Evolutionary conservation across 257 asterid genomes (phyloP).

Genomic region (Nicotiana paniculata): DNA sequence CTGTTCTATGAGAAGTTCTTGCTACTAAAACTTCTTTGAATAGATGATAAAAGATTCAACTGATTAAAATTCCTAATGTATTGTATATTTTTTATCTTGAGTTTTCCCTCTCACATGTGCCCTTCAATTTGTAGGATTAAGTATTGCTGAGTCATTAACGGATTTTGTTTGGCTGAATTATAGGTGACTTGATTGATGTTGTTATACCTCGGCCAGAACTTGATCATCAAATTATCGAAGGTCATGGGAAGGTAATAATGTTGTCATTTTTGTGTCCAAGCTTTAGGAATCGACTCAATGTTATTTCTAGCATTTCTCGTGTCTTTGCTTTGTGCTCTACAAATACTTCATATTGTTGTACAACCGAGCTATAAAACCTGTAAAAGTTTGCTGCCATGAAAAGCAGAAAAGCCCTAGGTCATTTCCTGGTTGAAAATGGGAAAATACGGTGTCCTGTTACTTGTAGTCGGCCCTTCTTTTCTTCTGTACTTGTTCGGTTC

Average conservation of each 20-base stretch:
- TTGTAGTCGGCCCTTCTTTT: neutral
- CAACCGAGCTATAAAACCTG: neutral
- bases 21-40: neutral
- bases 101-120: neutral
- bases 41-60: neutral
- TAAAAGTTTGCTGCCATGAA: neutral
- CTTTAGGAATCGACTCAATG: neutral
- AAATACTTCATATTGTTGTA: neutral
- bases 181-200: conserved; percentile 57
- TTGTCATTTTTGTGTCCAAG: neutral
- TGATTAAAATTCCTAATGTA: neutral
- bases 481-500: neutral
- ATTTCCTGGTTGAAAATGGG: neutral
- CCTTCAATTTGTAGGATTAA: neutral
- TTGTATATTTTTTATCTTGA: neutral
- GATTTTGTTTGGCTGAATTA: conserved; percentile 14
- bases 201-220: conserved; percentile 59
- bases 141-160: neutral
- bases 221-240: conserved; percentile 19
- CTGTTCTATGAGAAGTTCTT: neutral
- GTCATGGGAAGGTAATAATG: conserved; percentile 55
- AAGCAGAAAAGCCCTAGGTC: neutral
- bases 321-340: neutral
- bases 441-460: neutral
- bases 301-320: neutral